Base-by-base conservation (phyloP, 129 eudicot species). In the Chrysanthemum lavandulifolium region DNA sequence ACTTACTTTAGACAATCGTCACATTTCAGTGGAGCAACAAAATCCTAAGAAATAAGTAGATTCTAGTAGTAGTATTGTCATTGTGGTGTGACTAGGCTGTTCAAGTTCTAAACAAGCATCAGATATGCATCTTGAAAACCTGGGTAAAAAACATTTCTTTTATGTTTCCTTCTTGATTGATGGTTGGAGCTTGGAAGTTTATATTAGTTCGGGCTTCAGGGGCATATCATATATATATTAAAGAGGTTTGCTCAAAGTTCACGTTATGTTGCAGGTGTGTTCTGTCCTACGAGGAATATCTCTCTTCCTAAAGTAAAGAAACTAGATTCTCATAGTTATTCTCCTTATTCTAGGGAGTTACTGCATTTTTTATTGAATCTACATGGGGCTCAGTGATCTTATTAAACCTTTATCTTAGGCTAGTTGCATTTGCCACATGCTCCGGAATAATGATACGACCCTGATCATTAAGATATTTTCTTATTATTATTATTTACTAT, bases 401-500 rank as follows among this genome's bases (percentile, higher is more conserved):
- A 12, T 27, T 69, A 31, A 18, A 31, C 25, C 61, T 9, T 52
- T 69, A 33, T 53, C 12, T 69, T 71, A 65, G 70, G 56, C 70
- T 65, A 4, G 8, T 45, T 45, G 16, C 25, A 27, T 13, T 2
- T 51, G 61, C 61, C 29, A 68, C 29, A n/a, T 68, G 13, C 18
- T 51, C 52, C 10, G 49, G 29, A 52, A 27, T 53, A 29, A 69
- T 31, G 36, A 31, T 31, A 27, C 36, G 6, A 31, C 36, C 36
- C 89, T 89, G 96, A 71, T 68, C 83, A 69, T 94, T 27, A 29
- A 29, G 33, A 29, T 29, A 29, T 29, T 29, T 29, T 29, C 33
- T 29, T 29, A 3, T 29, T 29, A 29, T 29, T 29, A 29, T 29
- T 29, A 29, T 29, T 29, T 29, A 29, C 33, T 29, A 29, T 29